A percentile compares a stretch with the other conserved stretches of the same genome.
These are phyloP conservation scores for Haematococcus lacustris DNA, from an alignment of 139 green algal species.

Conservation along the genomic window DNA sequence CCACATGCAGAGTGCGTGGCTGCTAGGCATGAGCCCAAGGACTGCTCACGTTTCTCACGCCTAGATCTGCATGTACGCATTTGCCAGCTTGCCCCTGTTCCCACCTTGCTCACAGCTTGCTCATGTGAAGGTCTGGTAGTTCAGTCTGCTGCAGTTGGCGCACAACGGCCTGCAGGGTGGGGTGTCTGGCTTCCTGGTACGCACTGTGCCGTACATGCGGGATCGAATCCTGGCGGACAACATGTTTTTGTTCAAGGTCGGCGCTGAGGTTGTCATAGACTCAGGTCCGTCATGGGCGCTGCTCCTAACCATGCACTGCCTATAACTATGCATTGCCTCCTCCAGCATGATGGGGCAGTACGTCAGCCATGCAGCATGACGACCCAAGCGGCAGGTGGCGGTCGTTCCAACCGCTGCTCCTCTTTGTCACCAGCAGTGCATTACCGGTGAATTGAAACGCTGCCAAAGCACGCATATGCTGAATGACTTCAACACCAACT, in stretches of 20 bases:
- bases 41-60: neutral
- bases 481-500: no score
- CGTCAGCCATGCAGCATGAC: no score
- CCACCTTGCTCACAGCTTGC: no score
- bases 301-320: no score
- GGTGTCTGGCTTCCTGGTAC: slow-evolving; percentile 47
- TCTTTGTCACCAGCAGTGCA: no score
- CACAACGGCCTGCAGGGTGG: slow-evolving; percentile 11
- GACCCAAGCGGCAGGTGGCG: no score
- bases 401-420: no score
- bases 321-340: no score
- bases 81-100: neutral
- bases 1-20: neutral
- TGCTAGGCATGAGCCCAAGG: neutral
- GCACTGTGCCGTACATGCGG: slow-evolving; percentile 56
- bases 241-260: slow-evolving; percentile 84
- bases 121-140: no score
- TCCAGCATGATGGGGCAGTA: no score
- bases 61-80: neutral
- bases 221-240: slow-evolving; percentile 79
- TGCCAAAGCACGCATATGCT: no score
- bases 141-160: neutral
- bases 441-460: no score
- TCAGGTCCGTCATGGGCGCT: slow-evolving; percentile 52
- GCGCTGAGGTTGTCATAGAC: slow-evolving; percentile 85